Evolutionary conservation across 352 stramenopile genomes (phyloP).

Genomic region (Salisapilia sapeloensis): DNA sequence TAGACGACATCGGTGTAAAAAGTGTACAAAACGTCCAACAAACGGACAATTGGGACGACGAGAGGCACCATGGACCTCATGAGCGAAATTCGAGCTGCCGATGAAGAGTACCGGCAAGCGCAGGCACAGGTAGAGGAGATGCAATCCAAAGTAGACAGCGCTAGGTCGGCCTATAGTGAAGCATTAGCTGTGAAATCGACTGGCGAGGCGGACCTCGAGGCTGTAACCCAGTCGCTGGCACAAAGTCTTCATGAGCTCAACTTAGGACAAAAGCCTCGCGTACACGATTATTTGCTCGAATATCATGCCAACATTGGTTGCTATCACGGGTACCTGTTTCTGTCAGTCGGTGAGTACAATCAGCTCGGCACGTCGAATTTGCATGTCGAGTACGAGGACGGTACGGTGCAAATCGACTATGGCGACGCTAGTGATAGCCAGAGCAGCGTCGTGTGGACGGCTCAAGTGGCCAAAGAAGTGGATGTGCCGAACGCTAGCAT

Average conservation of each 20-base stretch:
- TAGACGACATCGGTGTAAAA: too few relatives aligned
- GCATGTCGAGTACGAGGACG: slow-evolving; percentile 16
- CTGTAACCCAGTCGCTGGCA: slow-evolving; percentile 8
- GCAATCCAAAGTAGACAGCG: slow-evolving; percentile 6
- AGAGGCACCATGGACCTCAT: slow-evolving; percentile 8
- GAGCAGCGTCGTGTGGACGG: slow-evolving; percentile 14
- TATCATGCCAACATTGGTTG: slow-evolving; percentile 72
- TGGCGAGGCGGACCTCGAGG: slow-evolving; percentile 15
- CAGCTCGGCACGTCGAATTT: slow-evolving; percentile 8
- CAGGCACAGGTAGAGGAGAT: slow-evolving; percentile 8
- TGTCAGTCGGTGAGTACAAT: slow-evolving; percentile 4
- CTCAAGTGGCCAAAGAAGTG: slow-evolving; percentile 35
- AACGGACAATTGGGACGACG: too few relatives aligned
- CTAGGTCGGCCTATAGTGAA: slow-evolving; percentile 10
- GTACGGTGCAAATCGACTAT: slow-evolving; percentile 8
- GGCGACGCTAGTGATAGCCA: not conserved
- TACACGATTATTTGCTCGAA: slow-evolving; percentile 29
- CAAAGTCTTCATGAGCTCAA: slow-evolving; percentile 9
- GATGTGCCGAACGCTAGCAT: slow-evolving; percentile 18
- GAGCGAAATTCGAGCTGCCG: slow-evolving; percentile 14
- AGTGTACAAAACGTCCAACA: too few relatives aligned
- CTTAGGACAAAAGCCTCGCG: slow-evolving; percentile 1
- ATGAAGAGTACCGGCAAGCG: slow-evolving; percentile 20
- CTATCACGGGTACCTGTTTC: slow-evolving; percentile 53
- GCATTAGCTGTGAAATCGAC: slow-evolving; percentile 8